Evolutionary conservation across 345 rosid genomes (phyloP).

Genomic region (Eucalyptus pauciflora): DNA sequence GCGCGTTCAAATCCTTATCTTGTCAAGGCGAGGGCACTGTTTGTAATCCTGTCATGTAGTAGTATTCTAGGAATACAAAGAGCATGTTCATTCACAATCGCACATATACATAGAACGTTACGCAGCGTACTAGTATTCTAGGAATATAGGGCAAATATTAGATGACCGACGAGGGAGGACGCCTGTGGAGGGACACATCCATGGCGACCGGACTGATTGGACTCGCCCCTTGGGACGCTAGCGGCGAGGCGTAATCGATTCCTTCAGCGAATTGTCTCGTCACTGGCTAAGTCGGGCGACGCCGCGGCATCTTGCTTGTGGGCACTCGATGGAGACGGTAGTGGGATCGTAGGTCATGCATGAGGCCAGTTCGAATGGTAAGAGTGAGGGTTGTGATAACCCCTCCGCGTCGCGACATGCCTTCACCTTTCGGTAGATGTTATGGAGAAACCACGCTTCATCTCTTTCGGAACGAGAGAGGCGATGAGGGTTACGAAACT

Average conservation of each 20-base stretch:
- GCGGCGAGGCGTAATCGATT: not conserved
- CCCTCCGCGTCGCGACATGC: not conserved
- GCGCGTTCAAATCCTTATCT: not conserved
- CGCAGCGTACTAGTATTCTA: no score
- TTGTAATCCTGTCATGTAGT: not conserved
- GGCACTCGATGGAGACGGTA: not conserved
- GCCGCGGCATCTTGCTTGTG: not conserved
- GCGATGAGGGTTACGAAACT: not conserved
- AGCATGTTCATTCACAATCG: not conserved
- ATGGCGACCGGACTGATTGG: not conserved
- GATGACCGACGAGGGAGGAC: not conserved
- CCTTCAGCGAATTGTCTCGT: not conserved
- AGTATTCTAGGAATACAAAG: not conserved
- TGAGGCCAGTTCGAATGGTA: not conserved
- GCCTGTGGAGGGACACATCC: not conserved
- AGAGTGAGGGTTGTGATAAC: not conserved
- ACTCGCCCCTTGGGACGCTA: not conserved
- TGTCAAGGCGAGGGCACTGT: not conserved
- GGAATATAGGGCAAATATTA: not conserved
- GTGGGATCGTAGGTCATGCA: not conserved
- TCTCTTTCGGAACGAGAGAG: not conserved
- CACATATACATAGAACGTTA: not conserved
- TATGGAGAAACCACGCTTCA: no score
- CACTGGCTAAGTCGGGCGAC: not conserved
- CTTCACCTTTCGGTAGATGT: not conserved